Evolutionary conservation across 495 filamentous ascomycete genomes (phyloP), one percentile per base, ranked within the genome.

Genomic region (Hypoxylon subgilvum): DNA sequence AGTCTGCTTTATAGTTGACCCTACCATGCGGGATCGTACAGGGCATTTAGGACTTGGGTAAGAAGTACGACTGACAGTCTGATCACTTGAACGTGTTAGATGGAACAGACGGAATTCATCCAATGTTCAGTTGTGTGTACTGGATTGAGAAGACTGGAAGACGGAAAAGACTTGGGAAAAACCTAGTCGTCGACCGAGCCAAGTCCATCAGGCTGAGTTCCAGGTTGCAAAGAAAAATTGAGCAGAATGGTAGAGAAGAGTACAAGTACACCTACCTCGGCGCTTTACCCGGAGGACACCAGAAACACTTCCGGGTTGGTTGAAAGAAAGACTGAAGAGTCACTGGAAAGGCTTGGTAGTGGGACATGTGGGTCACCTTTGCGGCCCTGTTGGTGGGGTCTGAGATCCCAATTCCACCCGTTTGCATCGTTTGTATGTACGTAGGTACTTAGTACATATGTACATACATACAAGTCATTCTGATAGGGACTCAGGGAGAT

Each of bases 241-340:
- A n/a, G n/a, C n/a, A n/a, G n/a, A n/a, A n/a, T n/a, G n/a, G n/a
- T n/a, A n/a, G n/a, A n/a, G n/a, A n/a, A n/a, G n/a, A n/a, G n/a
- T n/a, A n/a, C n/a, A 10, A 6, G 7, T 3, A 3, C n/a, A 4
- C 18, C 14, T 48, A 32, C 52, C 52, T 63, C 60, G 60, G 60
- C 60, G 50, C 25, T 62, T 63, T 63, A 63, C 35, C 60, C 60
- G 60, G 52, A 57, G 40, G 42, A 19, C 52, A 57, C 52, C 52
- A 63, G 52, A 53, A 1, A 17, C 42, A 52, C 18, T 57, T 57
- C 52, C 41, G 52, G 16, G 40, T 51, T 59, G 44, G 54, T 49
- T 43, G 44, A 36, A 47, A 21, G 21, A 21, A 49, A 51, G 49
- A 52, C 36, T 50, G 44, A 27, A 27, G 54, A 57, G 54, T 57